Percentiles rank a stretch among this genome's conserved stretches.
Conservation (phyloP, 352 stramenopile genomes). For the Peronospora belbahrii region DNA sequence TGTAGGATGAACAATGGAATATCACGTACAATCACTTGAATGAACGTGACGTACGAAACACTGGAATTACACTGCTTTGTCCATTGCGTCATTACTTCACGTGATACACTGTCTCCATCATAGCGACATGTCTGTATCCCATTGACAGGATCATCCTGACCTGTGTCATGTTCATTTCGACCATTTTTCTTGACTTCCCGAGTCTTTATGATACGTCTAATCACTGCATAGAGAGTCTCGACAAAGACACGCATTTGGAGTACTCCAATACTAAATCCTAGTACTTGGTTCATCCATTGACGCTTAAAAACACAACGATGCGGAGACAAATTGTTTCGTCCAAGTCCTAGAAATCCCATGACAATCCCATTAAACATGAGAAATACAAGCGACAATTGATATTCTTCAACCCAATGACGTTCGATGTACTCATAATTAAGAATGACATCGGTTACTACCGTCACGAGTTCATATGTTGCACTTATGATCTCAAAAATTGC, state of each 20-base stretch:
- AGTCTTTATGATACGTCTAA: slow-evolving; percentile 8
- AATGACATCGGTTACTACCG: slow-evolving; percentile 61
- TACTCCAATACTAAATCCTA: slow-evolving; percentile 39
- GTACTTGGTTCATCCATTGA: slow-evolving; percentile 25
- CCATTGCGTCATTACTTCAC: not conserved
- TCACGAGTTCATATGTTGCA: slow-evolving; percentile 54
- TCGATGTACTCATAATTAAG: slow-evolving; percentile 73
- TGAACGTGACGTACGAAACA: slow-evolving; percentile 47
- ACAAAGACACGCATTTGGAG: slow-evolving; percentile 57
- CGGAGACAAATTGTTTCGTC: slow-evolving; percentile 29
- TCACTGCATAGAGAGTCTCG: slow-evolving; percentile 39
- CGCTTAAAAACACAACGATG: slow-evolving; percentile 34
- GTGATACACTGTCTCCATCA: slow-evolving; percentile 2
- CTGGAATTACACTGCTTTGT: slow-evolving; percentile 20
- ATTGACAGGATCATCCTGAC: not conserved
- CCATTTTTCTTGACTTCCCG: slow-evolving; percentile 1
- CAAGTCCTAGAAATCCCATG: slow-evolving; percentile 53
- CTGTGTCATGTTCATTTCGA: not conserved
- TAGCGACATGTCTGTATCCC: not conserved
- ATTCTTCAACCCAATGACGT: slow-evolving; percentile 62
- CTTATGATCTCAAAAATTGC: slow-evolving; percentile 31
- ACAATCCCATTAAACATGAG: slow-evolving; percentile 49
- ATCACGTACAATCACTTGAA: slow-evolving; percentile 62
- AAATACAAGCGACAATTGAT: slow-evolving; percentile 63
- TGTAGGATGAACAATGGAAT: slow-evolving; percentile 68